A percentile compares a stretch with the other conserved stretches of the same genome.
Evolutionary conservation across 352 stramenopile species (phyloP).

Genomic region (Globisporangium sylvaticum): DNA sequence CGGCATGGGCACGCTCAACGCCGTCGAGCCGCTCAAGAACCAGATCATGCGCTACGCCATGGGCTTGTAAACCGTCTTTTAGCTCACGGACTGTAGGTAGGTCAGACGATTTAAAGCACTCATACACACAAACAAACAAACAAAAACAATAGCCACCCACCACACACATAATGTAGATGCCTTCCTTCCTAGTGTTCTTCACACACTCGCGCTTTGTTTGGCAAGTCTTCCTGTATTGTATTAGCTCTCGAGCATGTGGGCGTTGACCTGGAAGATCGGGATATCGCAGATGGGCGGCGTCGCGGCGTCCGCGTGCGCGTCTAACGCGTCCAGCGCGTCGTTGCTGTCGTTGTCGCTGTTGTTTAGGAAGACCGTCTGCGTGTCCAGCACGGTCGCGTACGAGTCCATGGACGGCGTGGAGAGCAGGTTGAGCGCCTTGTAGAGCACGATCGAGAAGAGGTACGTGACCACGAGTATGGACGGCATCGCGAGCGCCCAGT

Average conservation of each 20-base stretch:
- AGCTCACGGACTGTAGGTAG: not conserved
- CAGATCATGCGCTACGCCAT: conserved; percentile 89
- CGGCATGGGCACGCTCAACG: conserved; percentile 84
- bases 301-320: conserved; percentile 45
- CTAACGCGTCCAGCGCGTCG: conserved; percentile 21
- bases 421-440: conserved; percentile 82
- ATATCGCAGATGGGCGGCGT: conserved; percentile 79
- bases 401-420: conserved; percentile 64
- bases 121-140: too few relatives aligned
- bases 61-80: conserved; percentile 51
- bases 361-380: conserved; percentile 53
- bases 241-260: conserved; percentile 25
- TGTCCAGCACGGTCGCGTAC: conserved; percentile 78
- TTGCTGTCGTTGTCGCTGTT: not conserved
- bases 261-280: conserved; percentile 68
- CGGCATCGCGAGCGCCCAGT: conserved; percentile 87
- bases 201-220: not conserved
- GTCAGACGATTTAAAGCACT: too few relatives aligned
- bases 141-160: conserved; percentile 11
- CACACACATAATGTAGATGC: conserved; percentile 14
- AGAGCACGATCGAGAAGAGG: conserved; percentile 77
- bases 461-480: conserved; percentile 80
- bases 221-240: not conserved
- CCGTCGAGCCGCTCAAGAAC: conserved; percentile 85
- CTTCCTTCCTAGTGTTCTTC: not conserved